Percentiles rank a stretch among this genome's conserved stretches.
These are phyloP conservation scores for Mrakia gelida DNA, from an alignment of 768 basidiomycete genomes.

Conservation along the genomic window DNA sequence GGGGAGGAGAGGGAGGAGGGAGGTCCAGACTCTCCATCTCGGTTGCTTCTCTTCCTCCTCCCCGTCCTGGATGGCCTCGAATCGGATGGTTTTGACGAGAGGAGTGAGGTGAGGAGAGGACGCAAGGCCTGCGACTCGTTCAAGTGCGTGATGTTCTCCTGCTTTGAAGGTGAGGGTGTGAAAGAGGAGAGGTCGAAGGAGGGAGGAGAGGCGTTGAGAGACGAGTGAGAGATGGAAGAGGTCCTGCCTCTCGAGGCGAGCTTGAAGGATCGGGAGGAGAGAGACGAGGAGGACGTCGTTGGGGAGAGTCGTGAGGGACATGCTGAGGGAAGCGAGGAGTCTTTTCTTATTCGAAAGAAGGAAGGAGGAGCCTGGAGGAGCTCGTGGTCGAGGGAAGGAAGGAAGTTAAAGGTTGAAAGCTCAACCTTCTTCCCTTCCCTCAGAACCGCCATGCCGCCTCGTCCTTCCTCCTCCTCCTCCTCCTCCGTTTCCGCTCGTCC, in stretches of 20 bases:
- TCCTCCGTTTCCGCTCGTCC: no score
- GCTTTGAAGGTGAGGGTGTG: not conserved
- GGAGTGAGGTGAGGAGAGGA: not conserved
- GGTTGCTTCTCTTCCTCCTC: not conserved
- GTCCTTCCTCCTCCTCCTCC: no score
- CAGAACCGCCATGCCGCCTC: not conserved
- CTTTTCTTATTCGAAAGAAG: not conserved
- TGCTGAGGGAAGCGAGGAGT: not conserved
- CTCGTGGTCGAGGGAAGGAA: not conserved
- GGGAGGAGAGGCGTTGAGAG: not conserved
- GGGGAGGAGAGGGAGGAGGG: not conserved
- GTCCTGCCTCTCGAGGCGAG: not conserved
- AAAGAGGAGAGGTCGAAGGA: constrained; percentile 1
- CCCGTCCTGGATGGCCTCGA: not conserved
- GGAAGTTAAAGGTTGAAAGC: not conserved
- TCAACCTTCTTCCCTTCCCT: not conserved
- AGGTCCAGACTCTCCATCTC: no score
- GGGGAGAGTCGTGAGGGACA: not conserved
- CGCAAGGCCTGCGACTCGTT: not conserved
- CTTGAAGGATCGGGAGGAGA: not conserved
- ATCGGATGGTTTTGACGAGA: not conserved
- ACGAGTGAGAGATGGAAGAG: not conserved
- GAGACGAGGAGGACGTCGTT: not conserved
- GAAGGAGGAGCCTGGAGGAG: no score
- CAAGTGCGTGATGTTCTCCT: not conserved